phyloP scores from a whole-genome alignment of 2,329 filamentous ascomycete genomes.

The Ophiostoma tasmaniense region DNA sequence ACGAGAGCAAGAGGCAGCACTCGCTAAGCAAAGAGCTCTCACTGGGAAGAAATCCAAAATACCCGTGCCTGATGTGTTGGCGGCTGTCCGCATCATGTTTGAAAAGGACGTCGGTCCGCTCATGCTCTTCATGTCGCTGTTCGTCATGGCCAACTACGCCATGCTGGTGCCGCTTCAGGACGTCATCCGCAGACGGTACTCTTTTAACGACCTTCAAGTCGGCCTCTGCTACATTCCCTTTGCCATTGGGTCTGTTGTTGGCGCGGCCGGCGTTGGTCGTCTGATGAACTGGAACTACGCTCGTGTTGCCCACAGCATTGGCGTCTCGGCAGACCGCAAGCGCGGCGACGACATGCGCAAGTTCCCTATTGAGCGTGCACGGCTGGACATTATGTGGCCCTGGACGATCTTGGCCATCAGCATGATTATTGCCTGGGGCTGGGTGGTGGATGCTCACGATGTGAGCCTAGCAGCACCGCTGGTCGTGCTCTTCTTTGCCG shows the following conservation, averaged over 20 bases:
- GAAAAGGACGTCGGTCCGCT: slow-evolving; percentile 30
- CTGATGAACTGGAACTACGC: slow-evolving; percentile 55
- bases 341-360: slow-evolving; percentile 30
- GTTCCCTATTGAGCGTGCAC: slow-evolving; percentile 33
- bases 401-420: slow-evolving; percentile 37
- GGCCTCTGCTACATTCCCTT: slow-evolving; percentile 37
- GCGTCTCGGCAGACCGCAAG: slow-evolving; percentile 40
- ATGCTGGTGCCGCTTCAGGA: slow-evolving; percentile 29
- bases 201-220: slow-evolving; percentile 32
- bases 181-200: slow-evolving; percentile 27
- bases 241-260: slow-evolving; percentile 30
- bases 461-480: slow-evolving; percentile 33
- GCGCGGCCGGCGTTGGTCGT: slow-evolving; percentile 34
- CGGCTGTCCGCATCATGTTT: slow-evolving; percentile 28
- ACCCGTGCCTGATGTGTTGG: slow-evolving; percentile 27
- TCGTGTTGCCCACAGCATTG: slow-evolving; percentile 41
- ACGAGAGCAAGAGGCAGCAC: slow-evolving; percentile 12
- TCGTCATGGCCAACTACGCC: slow-evolving; percentile 30
- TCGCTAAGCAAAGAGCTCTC: slow-evolving; percentile 15
- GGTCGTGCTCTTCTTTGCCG: slow-evolving; percentile 33
- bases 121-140: slow-evolving; percentile 29
- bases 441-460: slow-evolving; percentile 31
- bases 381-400: slow-evolving; percentile 29
- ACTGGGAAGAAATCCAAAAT: slow-evolving; percentile 21
- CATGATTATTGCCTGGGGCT: slow-evolving; percentile 35